Base-by-base conservation (phyloP, 2,329 filamentous ascomycete species). In the Fusarium luffae region DNA sequence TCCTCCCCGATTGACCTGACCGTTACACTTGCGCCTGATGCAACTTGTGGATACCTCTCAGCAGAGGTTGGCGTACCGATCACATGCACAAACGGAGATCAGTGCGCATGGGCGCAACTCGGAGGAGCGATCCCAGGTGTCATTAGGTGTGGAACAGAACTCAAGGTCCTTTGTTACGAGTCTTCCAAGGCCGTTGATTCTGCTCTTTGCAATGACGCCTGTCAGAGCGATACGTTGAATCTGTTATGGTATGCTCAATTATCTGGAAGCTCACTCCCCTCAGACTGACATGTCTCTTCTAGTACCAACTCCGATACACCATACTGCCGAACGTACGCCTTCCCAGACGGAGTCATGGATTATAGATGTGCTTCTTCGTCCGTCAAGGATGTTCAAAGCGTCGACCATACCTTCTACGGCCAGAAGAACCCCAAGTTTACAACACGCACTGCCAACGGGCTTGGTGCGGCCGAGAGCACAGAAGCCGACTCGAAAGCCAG, bases 1-100 rank as follows among this genome's bases (percentile, higher is more conserved):
- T 21, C 19, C 19, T 21, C 19, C 19, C 19, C 19, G 19, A 21
- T 21, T 21, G 19, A 21, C 6, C 0, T 27, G 16, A 27, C 58
- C 2, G 55, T 61, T 0, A 61, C 58, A 0, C 6, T 23, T 8
- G 58, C 55, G 1, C 23, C 58, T 6, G 58, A 44, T 0, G 3
- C 7, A 0, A 61, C 58, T 1, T 61, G 58, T 19, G 55, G 58
- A 7, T 61, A 60, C 6, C 32, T 61, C 2, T 61, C 58, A 11
- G 58, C 55, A 0, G n/a, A 43, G 4, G 0, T 41, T 1, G 58
- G 58, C 0, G 58, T 32, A 7, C 43, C 43, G 9, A 23, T 61
- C 12, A 60, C 58, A 4, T 61, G 54, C 1, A 40, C 11, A 0
- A 61, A 61, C 7, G 3, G 3, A 10, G 25, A 27, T 3, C 19